phyloP scores from a whole-genome alignment of 805 yeast species.

The Pichia exigua region DNA sequence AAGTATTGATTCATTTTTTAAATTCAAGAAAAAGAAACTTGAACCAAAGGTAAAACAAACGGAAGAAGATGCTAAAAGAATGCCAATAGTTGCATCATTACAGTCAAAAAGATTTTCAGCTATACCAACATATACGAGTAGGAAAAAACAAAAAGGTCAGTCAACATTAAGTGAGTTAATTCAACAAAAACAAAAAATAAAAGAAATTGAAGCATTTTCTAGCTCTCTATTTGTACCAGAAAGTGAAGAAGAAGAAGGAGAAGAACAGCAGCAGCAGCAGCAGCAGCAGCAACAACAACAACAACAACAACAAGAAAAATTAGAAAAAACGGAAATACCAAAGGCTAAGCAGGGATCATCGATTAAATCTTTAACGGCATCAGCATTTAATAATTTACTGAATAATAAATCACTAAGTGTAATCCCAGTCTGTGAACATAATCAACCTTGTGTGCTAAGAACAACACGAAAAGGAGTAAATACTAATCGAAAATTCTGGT shows the following conservation, averaged over 20 bases:
- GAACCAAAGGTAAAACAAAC: neutral
- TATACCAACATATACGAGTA: conserved; percentile 13
- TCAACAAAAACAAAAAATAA: neutral
- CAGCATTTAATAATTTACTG: conserved; percentile 19
- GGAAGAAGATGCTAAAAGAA: neutral
- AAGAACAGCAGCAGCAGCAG: neutral
- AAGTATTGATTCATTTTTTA: conserved; percentile 27
- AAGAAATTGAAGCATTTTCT: neutral
- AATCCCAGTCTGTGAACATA: conserved; percentile 41
- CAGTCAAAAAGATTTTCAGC: conserved; percentile 4
- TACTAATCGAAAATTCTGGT: conserved; percentile 48
- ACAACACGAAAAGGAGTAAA: conserved; percentile 37
- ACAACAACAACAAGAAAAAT: neutral
- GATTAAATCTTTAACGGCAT: conserved; percentile 8
- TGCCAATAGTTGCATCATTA: neutral
- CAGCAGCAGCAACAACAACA: neutral
- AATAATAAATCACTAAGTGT: conserved; percentile 8
- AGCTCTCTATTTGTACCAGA: conserved; percentile 13
- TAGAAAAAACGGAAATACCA: neutral
- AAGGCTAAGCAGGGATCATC: neutral
- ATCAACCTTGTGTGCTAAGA: conserved; percentile 37
- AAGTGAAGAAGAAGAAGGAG: conserved; percentile 10
- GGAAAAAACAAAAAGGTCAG: conserved; percentile 15
- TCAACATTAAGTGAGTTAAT: conserved; percentile 3
- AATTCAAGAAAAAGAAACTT: neutral